Base-by-base conservation (phyloP, 2,329 filamentous ascomycete species). In the Calonectria crousiana region DNA sequence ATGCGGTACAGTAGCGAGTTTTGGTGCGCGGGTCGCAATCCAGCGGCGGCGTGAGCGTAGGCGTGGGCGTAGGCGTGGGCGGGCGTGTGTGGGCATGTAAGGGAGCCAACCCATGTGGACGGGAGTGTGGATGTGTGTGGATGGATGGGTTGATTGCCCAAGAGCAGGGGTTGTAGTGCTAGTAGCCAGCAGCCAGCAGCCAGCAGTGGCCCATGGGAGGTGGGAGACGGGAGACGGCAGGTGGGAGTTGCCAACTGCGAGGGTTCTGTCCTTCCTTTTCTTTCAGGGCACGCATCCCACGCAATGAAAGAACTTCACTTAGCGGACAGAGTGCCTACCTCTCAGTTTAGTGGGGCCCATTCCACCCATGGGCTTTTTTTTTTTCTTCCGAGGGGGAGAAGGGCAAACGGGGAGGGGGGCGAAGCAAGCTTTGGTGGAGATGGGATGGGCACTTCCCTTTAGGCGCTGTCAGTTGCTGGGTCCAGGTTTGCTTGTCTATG, bases 1-100 rank as follows among this genome's bases (percentile, higher is more conserved):
- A 58, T 58, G 53, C 53, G 32, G 52, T 51, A 34, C 67, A 69
- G 41, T 69, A 60, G 52, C 52, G 67, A 69, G 53, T 58, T 51
- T 26, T 69, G 52, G 52, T 30, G 52, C 53, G 52, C 34, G 56
- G 52, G 67, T 47, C 51, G 52, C 32, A 47, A 51, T 16, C n/a
- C 34, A 28, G 26, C 4, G 36, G 38, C 44, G 52, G 52, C 52
- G 41, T n/a, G 41, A 30, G 32, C 53, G 53, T 52, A 26, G 49
- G 49, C 49, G 23, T 52, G 11, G 13, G 49, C 49, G n/a, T n/a
- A n/a, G 13, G 49, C 49, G 49, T 52, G 23, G 49, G 49, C 49
- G 49, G 28, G 51, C 20, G 23, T 23, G 28, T 44, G 52, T 64
- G 58, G 23, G 38, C 20, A 34, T 26, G 38, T 60, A 14, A 30